A percentile compares a stretch with the other conserved stretches of the same genome.
Evolutionary conservation across 2,329 filamentous ascomycete genomes (phyloP).

Genomic region (Nemania sp.): DNA sequence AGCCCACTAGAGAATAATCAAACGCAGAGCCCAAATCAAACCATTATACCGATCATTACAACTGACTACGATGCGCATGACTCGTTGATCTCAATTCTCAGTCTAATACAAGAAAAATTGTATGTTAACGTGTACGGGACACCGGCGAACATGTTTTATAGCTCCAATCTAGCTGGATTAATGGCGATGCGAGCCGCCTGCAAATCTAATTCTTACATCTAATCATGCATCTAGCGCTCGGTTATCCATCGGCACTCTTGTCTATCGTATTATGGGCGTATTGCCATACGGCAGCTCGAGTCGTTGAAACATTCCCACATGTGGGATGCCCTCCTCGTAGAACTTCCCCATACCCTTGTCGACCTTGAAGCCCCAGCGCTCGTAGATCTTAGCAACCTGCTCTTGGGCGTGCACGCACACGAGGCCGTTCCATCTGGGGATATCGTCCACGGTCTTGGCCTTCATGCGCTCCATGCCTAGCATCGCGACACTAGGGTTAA

Average conservation of each 20-base stretch:
- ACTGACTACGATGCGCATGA: background rate
- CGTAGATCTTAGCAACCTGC: slow-evolving; percentile 66
- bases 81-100: background rate
- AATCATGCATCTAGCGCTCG: background rate
- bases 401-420: slow-evolving; percentile 80
- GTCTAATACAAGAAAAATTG: no score
- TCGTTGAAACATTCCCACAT: slow-evolving; percentile 78
- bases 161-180: background rate
- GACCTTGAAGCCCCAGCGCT: slow-evolving; percentile 69
- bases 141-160: no score
- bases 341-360: slow-evolving; percentile 77
- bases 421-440: slow-evolving; percentile 72
- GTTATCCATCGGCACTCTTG: background rate
- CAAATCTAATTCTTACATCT: background rate
- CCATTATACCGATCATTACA: background rate
- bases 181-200: background rate
- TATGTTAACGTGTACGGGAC: no score
- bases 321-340: slow-evolving; percentile 81
- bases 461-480: slow-evolving; percentile 49
- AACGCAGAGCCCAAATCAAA: slow-evolving; percentile 1
- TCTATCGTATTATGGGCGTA: slow-evolving; percentile 23
- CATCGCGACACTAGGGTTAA: slow-evolving; percentile 53
- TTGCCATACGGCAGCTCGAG: slow-evolving; percentile 43
- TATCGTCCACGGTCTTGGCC: slow-evolving; percentile 43
- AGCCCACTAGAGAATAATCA: slow-evolving; percentile 6